Evolutionary conservation across 805 yeast genomes (phyloP), one percentile per base, ranked within the genome.

Genomic region (Metschnikowia gruessii): DNA sequence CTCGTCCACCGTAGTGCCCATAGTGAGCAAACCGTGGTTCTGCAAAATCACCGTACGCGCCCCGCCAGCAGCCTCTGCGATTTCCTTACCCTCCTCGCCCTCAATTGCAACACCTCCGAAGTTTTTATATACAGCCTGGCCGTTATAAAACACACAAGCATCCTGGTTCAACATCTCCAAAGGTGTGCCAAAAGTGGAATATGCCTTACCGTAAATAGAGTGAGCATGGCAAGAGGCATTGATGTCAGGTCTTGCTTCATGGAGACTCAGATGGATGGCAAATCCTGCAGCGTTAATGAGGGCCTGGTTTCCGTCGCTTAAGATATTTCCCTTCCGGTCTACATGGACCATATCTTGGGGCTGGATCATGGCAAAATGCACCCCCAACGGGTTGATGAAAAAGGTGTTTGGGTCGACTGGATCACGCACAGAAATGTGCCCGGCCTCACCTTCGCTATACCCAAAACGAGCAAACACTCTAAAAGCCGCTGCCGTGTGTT

Each of bases 201-300:
- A 50, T 4, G 53, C 51, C 31, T 48, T 47, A 4, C 53, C 53
- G 40, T 43, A 36, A 10, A 41, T 28, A 3, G 48, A 44, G 32
- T 50, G 53, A 16, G 53, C 44, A 31, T 50, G 53, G 21, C 53
- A 50, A 6, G 53, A 51, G 3, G 53, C 50, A 31, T 43, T 38
- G 19, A 50, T 31, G 5, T 50, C 53, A 7, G 53, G 53, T 7
- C 51, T 31, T 3, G 48, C 50, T 31, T 32, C 34, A 9, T 37
- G 50, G 11, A 49, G 11, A 7, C 48, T 43, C 37, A 37, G 30
- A 15, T 49, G 53, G 46, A 49, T 49, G 26, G 51, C 44, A 18
- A 44, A 50, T 12, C 53, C 53, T 1, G 53, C 53, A 2, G 48
- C 49, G 34, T 50, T 50, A 18, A 50, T 47, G 15, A 51, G 37